Base-by-base conservation (phyloP, 2,329 filamentous ascomycete genomes). In the Cephalotrichum gorgonifer region DNA sequence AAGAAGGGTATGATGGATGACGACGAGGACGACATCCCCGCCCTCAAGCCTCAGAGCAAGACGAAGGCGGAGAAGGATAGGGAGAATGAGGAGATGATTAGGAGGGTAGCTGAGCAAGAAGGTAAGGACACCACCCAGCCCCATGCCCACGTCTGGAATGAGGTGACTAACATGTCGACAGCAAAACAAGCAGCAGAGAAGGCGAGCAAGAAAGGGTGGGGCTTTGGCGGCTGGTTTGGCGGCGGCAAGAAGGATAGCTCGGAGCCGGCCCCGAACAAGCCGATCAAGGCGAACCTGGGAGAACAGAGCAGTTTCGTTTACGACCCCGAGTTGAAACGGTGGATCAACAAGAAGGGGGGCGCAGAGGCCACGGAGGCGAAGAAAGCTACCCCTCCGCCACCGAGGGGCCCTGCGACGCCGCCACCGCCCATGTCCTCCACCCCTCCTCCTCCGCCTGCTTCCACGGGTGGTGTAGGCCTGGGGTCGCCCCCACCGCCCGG, bases 301-400 rank as follows among this genome's bases (percentile, higher is more conserved):
- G 94, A 98, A 65, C 81, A 93, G 60, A 95, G 81, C 64, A 88
- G 83, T 43, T 96, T 98, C 65, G 85, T 91, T 56, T 98, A 93
- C 60, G 93, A 98, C 61, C 86, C 89, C 2, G 87, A 96, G n/a
- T 77, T 95, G 47, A 94, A 95, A 72, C 89, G 93, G 63, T 98
- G 94, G 94, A 76, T 98, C 63, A 97, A 98, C 72, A 96, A 96
- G 73, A 96, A 95, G 63, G 80, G 81, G 11, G 83, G 83, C 12
- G 76, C 79, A 7, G 83, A 85, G 49, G 78, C 77, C 41, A 69
- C 69, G 8, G 70, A 75, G 25, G 70, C 77, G 3, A 76, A 80
- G 54, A 71, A 76, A 43, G 81, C 82, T 1, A 82, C 89, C 0
- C 86, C 91, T 1, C 90, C 93, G 1, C 90, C 89, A 4, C 90